Base-by-base conservation (phyloP, 441 rosid genomes). In the Francoa sonchifolia region DNA sequence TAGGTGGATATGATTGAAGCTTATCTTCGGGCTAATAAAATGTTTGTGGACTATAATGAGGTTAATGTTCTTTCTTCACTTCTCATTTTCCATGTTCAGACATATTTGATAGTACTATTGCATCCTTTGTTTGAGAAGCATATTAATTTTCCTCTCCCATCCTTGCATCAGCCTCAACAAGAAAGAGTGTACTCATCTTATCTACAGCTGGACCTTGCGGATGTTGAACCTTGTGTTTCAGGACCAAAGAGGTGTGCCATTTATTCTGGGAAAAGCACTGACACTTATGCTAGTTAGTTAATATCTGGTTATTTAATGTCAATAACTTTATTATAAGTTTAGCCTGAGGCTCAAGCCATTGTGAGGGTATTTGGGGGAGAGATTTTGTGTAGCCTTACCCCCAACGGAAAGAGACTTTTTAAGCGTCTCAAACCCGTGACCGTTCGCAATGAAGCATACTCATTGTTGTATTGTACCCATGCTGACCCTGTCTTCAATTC, bases 1-100 rank as follows among this genome's bases (percentile, higher is more conserved):
- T 55, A 89, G 98, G 89, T 85, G 69, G 75, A 76, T 50, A 82
- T 73, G 99, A 74, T 90, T 48, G 99, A 90, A 72, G 74, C 95
- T 39, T 90, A 82, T 58, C 83, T 86, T 26, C 96, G 96, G 33
- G 99, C 96, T 49, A 90, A 90, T 69, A 83, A 80, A 6, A 76
- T 90, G 95, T 86, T 86, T 57, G 79, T 90, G 12, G 99, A 90
- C 61, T 86, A 90, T 46, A 74, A 52, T 49, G 96, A 90, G 88
- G 99, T 81, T 69, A 32, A 28, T 10, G 21, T 26, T 18, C 20
- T n/a, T n/a, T n/a, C 39, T 14, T 15, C 15, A 39, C 12, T 27
- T 21, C 12, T 42, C 15, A 33, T 14, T 12, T 33, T 33, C 13
- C n/a, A n/a, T n/a, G n/a, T n/a, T n/a, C n/a, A n/a, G n/a, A n/a